A percentile compares a stretch with the other conserved stretches of the same genome.
Evolutionary conservation across 192 early-diverging fungal species (phyloP).

Genomic region (Gigaspora rosea): DNA sequence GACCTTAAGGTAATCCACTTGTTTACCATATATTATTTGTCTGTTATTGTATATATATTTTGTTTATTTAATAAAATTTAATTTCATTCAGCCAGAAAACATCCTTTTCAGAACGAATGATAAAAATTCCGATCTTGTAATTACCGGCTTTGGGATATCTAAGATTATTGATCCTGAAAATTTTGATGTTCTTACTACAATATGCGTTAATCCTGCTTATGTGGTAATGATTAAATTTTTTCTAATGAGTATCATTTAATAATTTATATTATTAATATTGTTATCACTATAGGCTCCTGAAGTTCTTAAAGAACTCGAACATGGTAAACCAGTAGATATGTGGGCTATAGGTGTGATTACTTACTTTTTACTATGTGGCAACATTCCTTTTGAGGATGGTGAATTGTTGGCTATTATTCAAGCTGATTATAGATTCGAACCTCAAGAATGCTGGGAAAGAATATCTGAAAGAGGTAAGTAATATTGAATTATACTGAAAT

Average conservation of each 20-base stretch:
- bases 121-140: slow-evolving; percentile 61
- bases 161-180: slow-evolving; percentile 61
- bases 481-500: neutral
- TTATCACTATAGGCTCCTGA: slow-evolving; percentile 50
- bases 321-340: slow-evolving; percentile 78
- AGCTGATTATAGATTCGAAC: slow-evolving; percentile 65
- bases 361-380: slow-evolving; percentile 73
- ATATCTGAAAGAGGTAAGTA: slow-evolving; percentile 51
- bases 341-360: slow-evolving; percentile 81
- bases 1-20: slow-evolving; percentile 39
- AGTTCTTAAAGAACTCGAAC: slow-evolving; percentile 56
- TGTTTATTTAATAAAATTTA: neutral
- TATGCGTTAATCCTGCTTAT: slow-evolving; percentile 80
- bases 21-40: neutral
- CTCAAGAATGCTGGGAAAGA: slow-evolving; percentile 61
- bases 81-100: slow-evolving; percentile 69
- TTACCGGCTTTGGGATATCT: slow-evolving; percentile 86
- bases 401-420: slow-evolving; percentile 59
- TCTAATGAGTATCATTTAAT: neutral
- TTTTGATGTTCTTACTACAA: slow-evolving; percentile 60
- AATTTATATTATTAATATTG: slow-evolving; percentile 9
- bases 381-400: slow-evolving; percentile 69
- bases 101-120: slow-evolving; percentile 66
- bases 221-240: slow-evolving; percentile 50
- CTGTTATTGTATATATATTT: neutral